Base-by-base conservation (phyloP, 2,329 filamentous ascomycete genomes). In the Lachnellula occidentalis region DNA sequence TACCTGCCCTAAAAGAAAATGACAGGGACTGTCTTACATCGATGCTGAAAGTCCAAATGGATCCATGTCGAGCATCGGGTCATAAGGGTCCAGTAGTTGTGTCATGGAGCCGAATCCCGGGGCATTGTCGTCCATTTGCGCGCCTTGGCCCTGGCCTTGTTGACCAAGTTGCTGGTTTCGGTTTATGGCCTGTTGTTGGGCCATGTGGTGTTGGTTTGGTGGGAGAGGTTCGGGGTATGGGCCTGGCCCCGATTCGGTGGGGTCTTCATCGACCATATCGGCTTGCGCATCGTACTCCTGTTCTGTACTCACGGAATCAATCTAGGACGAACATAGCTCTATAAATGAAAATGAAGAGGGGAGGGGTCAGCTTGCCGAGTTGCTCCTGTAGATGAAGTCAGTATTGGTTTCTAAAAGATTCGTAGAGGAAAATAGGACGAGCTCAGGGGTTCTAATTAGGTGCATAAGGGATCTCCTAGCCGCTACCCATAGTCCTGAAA, bases 231-330 rank as follows among this genome's bases (percentile, higher is more conserved):
- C 75, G 12, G 82, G 75, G 64, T 88, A 92, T 8, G 85, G 81
- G 14, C 82, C 83, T 45, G 85, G 80, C 42, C 83, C 85, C 53
- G 86, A 83, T 58, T 90, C 86, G 61, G 85, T 78, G 69, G 77
- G 81, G 64, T 88, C 86, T 62, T 95, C 89, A 67, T 96, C 92
- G 71, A 95, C 84, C 79, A 95, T 88, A 66, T 92, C 90, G 71
- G 82, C 83, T 74, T 90, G 88, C 53, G 90, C 87, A 71, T 96
- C 92, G 75, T 96, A 97, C 77, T 97, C 92, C 80, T 95, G 91
- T 77, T 97, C 92, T 96, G 77, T 78, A 79, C 67, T 76, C 74
- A 83, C 72, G 74, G 70, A 78, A 81, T 88, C 59, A 76, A 79
- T 76, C 78, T 84, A 83, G 79, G 78, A 84, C 78, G 78, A 77